Evolutionary conservation across 2,329 filamentous ascomycete genomes (phyloP), one percentile per base, ranked within the genome.

Genomic region (Uncinocarpus reesii): DNA sequence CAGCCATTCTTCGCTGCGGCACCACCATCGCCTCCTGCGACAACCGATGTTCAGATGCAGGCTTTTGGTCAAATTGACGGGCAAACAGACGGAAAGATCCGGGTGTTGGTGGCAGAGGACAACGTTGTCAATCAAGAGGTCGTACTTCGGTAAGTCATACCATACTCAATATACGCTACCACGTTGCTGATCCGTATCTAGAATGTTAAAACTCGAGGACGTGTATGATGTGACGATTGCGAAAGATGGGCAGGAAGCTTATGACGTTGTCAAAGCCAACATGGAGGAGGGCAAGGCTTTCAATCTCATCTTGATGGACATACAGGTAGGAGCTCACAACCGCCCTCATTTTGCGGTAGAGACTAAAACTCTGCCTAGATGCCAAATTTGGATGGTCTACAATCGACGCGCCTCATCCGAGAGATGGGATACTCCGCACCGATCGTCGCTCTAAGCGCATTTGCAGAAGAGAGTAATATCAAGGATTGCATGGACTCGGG

Each of bases 61-160:
- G n/a, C n/a, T n/a, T n/a, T n/a, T 2, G 20, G 4, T 42, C n/a
- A 18, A 24, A 11, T 13, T 18, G 18, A 29, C n/a, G 3, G 5
- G 29, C 28, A 34, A 11, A 18, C 18, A 13, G 31, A 42, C 6
- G 31, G 87, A 34, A 75, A 93, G 49, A 72, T 95, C 18, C 81
- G 86, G 28, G 82, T 95, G 24, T 94, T 88, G 64, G 90, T 95
- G 50, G 90, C 89, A 0, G 89, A 96, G 60, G 90, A 96, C 68
- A 95, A 95, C 57, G 78, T 83, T 2, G 93, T 95, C 69, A 95
- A 95, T 58, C 86, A 92, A 60, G 87, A 84, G 63, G 95, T 95
- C 57, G 88, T 88, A 1, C 67, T 80, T 47, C 78, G 78, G 42
- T 45, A 36, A 35, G 31, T 11, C 18, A 4, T 26, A 11, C 8